Base-by-base conservation (phyloP, 257 asterid species). In the Dorcoceras hygrometricum region DNA sequence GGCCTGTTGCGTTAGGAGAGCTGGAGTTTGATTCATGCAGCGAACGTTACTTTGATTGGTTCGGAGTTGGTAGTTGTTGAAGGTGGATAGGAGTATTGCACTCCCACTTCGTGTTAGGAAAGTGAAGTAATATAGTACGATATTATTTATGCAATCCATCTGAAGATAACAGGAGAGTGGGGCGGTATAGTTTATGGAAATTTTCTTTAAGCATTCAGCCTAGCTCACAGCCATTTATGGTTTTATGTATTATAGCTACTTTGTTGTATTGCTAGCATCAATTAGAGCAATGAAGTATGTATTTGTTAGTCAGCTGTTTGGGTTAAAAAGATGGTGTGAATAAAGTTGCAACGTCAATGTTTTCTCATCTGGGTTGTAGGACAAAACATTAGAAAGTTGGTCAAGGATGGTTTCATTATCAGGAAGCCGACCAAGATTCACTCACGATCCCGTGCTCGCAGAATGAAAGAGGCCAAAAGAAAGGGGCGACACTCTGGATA, bases 401-500 rank as follows among this genome's bases (percentile, higher is more conserved):
- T 89, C 19, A 92, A 92, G 86, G 98, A 92, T 87, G 98, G 97
- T 24, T 92, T 89, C 75, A 77, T 92, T 53, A 87, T 92, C 86
- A 79, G 95, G 83, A 92, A 92, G 82, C 98, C 98, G 31, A 92
- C 97, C 12, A 92, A 92, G 87, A 92, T 92, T 60, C 98, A 92
- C 69, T 92, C 98, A 0, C 77, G 98, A 10, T 92, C 96, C 23
- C 96, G 97, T 11, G 98, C 98, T 5, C 97, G 97, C 55, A 29
- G 93, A 9, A 89, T 92, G 98, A 92, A 92, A 78, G 96, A 84
- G 48, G 97, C 98, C 59, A 92, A 92, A 88, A 80, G 93, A 24
- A 89, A 92, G 87, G 98, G 98, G 1, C 98, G 98, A 50, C 98
- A 89, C 75, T 89, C 98, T 56, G 98, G 98, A 83, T 87, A 87